These are phyloP conservation scores for Fusarium sp. DNA, from an alignment of 2,329 filamentous ascomycete genomes.

Conservation along the genomic window DNA sequence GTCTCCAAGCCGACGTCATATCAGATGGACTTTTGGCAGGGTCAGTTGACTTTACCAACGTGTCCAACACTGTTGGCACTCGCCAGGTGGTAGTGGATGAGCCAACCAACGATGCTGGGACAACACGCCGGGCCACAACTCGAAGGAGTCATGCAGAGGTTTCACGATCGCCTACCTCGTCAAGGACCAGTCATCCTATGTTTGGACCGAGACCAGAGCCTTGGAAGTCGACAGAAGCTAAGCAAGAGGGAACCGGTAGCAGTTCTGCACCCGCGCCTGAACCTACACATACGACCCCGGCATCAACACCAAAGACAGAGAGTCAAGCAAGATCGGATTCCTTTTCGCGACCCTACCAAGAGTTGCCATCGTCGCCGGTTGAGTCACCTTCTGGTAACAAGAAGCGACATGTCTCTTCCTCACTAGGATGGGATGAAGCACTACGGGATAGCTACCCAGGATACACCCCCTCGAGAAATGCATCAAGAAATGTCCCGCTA, in stretches of 20 bases:
- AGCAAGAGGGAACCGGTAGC: neutral
- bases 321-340: neutral
- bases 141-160: neutral
- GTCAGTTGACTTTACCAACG: neutral
- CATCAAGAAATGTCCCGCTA: neutral
- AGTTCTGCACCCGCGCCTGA: neutral
- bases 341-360: neutral
- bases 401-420: neutral
- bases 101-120: neutral
- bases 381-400: neutral
- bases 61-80: neutral
- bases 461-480: neutral
- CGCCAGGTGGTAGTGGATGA: neutral
- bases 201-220: neutral
- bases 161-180: neutral
- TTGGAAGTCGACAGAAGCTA: neutral
- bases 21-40: neutral
- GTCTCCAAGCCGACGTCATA: neutral
- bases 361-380: neutral
- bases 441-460: neutral
- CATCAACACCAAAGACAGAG: neutral
- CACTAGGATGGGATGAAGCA: neutral
- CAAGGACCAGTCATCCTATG: neutral
- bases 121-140: neutral
- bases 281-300: neutral